Evolutionary conservation across 208 protist genomes (phyloP).

Genomic region (Endotrypanum monterogeii): DNA sequence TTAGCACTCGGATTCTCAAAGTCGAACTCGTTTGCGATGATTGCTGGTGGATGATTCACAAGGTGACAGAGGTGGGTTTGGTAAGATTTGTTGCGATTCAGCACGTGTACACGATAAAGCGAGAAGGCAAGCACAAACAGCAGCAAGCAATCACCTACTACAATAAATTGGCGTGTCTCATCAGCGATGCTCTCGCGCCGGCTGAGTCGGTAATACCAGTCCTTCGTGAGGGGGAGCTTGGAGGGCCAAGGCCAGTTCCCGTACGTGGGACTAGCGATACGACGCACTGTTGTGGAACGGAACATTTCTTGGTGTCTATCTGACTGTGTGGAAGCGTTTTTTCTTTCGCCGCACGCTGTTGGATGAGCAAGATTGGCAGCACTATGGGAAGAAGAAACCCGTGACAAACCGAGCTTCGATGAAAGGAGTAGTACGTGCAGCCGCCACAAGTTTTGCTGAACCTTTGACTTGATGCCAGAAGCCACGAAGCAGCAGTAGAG

Average conservation of each 20-base stretch:
- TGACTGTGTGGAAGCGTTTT: neutral
- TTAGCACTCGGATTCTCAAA: slow-evolving; percentile 70
- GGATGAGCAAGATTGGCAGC: neutral
- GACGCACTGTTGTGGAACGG: slow-evolving; percentile 33
- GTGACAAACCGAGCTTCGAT: neutral
- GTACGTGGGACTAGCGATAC: slow-evolving; percentile 66
- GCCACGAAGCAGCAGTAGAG: neutral
- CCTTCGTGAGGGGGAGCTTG: slow-evolving; percentile 75
- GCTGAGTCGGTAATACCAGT: slow-evolving; percentile 75
- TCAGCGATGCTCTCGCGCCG: slow-evolving; percentile 73
- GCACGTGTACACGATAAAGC: slow-evolving; percentile 66
- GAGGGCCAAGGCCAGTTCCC: slow-evolving; percentile 87
- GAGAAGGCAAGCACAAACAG: slow-evolving; percentile 61
- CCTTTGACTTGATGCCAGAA: neutral
- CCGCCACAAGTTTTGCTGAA: too few relatives aligned
- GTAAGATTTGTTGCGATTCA: slow-evolving; percentile 66
- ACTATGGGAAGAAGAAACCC: neutral
- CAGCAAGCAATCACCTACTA: slow-evolving; percentile 76
- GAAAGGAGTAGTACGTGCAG: neutral
- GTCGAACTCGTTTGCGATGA: slow-evolving; percentile 90
- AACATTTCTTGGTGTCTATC: slow-evolving; percentile 26
- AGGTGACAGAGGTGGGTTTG: slow-evolving; percentile 77
- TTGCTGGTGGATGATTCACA: slow-evolving; percentile 75
- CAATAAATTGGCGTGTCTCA: slow-evolving; percentile 73
- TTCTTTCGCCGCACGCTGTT: too few relatives aligned